These are phyloP conservation scores for Penicillium sp. DNA, from an alignment of 2,329 filamentous ascomycete species.

Conservation along the genomic window DNA sequence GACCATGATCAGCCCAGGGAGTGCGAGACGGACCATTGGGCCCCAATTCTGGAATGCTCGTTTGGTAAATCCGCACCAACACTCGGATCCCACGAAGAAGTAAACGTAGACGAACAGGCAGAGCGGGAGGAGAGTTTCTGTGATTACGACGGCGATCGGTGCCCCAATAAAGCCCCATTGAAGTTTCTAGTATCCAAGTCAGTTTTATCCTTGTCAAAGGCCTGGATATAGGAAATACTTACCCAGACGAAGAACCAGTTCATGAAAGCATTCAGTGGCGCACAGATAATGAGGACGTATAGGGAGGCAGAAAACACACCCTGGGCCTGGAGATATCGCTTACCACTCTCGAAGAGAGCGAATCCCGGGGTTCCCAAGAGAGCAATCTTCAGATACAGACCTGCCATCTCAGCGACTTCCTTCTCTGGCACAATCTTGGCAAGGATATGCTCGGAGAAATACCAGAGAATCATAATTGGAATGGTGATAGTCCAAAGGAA, in stretches of 20 bases:
- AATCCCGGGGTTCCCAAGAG: slow-evolving; percentile 71
- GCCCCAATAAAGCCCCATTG: slow-evolving; percentile 73
- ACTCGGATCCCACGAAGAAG: slow-evolving; percentile 68
- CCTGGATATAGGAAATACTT: slow-evolving; percentile 20
- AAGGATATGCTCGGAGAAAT: slow-evolving; percentile 65
- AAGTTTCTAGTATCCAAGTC: slow-evolving; percentile 39
- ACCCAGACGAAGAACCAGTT: slow-evolving; percentile 81
- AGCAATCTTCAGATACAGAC: slow-evolving; percentile 68
- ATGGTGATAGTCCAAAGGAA: slow-evolving; percentile 71
- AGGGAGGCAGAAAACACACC: slow-evolving; percentile 79
- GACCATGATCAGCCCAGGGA: slow-evolving; percentile 91
- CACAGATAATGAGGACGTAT: slow-evolving; percentile 78
- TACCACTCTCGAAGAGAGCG: slow-evolving; percentile 72
- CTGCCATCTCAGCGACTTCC: slow-evolving; percentile 68
- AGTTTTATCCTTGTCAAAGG: neutral
- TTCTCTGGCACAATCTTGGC: slow-evolving; percentile 65
- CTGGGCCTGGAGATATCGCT: slow-evolving; percentile 86
- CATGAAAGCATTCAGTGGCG: slow-evolving; percentile 74
- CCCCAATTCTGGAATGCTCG: slow-evolving; percentile 71
- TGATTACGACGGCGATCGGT: slow-evolving; percentile 72
- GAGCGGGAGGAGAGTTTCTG: slow-evolving; percentile 70
- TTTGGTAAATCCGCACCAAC: slow-evolving; percentile 76
- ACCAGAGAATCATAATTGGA: slow-evolving; percentile 71
- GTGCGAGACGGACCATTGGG: slow-evolving; percentile 80
- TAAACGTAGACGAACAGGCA: slow-evolving; percentile 72